Evolutionary conservation across 2,329 filamentous ascomycete species (phyloP), one percentile per base, ranked within the genome.

Genomic region (Aspergillus sojae): DNA sequence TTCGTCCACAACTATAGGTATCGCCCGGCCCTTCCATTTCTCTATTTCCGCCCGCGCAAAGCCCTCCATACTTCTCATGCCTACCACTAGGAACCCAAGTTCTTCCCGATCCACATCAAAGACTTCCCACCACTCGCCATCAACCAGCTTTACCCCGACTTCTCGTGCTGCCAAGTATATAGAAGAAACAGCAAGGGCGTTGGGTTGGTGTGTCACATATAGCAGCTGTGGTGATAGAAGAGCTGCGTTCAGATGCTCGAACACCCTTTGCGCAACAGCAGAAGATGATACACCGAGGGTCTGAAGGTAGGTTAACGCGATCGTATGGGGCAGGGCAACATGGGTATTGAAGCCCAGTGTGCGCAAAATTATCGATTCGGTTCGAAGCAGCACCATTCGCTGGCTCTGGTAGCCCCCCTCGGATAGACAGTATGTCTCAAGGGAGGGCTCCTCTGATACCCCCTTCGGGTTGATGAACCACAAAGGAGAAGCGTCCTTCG

Each of bases 101-200:
- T 97, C 93, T 81, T 99, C 95, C 57, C 95, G 85, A 72, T 97
- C 94, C 9, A 95, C 92, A 77, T 99, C 95, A 76, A 98, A 98
- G 0, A 98, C 92, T 78, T 97, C 94, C 95, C 95, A 99, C 95
- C 95, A 99, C 67, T 92, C 89, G 55, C 86, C 87, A 67, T 91
- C 91, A 0, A 94, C 93, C 79, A 97, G 84, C 76, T 92, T 93
- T 14, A 91, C 87, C 0, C 86, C 89, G 1, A 87, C 77, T 68
- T 98, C 93, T 52, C 89, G 86, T 0, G 93, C 91, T 0, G 94
- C 92, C n/a, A 93, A 87, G 75, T 98, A 99, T 36, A 97, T 91
- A 1, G 94, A 92, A 1, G 94, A 92, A 2, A 93, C 92, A 5
- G 95, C 94, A 11, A 99, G 82, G 28, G 89, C 87, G 65, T 91